These are phyloP conservation scores for Avena atlantica DNA, from an alignment of 176 grass and related monocot species.

Conservation along the genomic window DNA sequence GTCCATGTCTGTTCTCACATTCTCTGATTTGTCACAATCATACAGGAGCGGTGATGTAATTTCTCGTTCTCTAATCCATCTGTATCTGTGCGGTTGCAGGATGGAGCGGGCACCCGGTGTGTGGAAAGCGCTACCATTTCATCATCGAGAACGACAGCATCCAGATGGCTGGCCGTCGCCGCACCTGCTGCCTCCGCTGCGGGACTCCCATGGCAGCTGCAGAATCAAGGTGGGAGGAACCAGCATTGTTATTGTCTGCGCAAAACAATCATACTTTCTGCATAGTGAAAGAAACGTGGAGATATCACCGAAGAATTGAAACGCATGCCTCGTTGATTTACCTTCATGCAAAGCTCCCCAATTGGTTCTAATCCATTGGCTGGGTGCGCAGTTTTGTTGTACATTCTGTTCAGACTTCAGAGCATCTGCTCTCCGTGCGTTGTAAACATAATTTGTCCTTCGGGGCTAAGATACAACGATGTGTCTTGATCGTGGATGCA, in stretches of 20 bases:
- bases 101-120: slow-evolving; percentile 94
- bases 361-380: background rate
- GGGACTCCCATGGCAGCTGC: slow-evolving; percentile 60
- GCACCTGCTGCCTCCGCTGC: slow-evolving; percentile 79
- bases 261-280: background rate
- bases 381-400: no score
- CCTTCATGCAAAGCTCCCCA: background rate
- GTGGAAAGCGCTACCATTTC: slow-evolving; percentile 96
- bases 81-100: slow-evolving; percentile 55
- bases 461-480: background rate
- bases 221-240: slow-evolving; percentile 78
- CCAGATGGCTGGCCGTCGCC: slow-evolving; percentile 47
- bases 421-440: background rate
- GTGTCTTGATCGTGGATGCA: slow-evolving; percentile 32
- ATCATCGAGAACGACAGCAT: slow-evolving; percentile 85
- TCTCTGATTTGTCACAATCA: background rate
- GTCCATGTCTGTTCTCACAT: background rate
- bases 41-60: slow-evolving; percentile 30
- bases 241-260: slow-evolving; percentile 8
- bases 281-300: background rate
- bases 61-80: slow-evolving; percentile 27
- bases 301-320: background rate
- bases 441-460: background rate
- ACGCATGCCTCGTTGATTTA: background rate
- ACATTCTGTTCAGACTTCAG: background rate